Conservation (phyloP, 2,329 filamentous ascomycete genomes). For the Alternaria triticina region DNA sequence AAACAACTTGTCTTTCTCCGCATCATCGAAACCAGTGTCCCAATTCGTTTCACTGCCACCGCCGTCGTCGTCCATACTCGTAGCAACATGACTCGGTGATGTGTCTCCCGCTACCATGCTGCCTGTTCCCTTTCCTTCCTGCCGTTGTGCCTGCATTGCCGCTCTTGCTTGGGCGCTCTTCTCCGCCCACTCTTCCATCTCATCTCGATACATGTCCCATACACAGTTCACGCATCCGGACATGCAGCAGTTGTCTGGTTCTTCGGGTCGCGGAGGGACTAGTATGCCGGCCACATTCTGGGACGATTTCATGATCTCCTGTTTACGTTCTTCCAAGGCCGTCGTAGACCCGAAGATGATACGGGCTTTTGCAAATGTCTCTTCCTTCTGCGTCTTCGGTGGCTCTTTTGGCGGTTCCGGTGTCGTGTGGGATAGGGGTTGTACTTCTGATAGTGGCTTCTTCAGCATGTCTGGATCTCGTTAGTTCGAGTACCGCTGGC, state of each 20-base stretch:
- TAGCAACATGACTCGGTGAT: slow-evolving; percentile 57
- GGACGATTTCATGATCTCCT: slow-evolving; percentile 65
- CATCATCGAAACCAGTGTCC: slow-evolving; percentile 41
- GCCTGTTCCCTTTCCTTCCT: slow-evolving; percentile 37
- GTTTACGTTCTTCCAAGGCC: slow-evolving; percentile 71
- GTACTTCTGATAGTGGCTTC: slow-evolving; percentile 32
- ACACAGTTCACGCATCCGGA: slow-evolving; percentile 97
- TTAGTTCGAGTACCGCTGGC: slow-evolving; percentile 7
- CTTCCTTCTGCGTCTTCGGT: slow-evolving; percentile 58
- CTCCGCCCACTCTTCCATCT: slow-evolving; percentile 85
- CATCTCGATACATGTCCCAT: slow-evolving; percentile 90
- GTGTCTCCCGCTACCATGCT: slow-evolving; percentile 46
- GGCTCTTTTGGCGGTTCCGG: slow-evolving; percentile 44
- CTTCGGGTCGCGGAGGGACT: slow-evolving; percentile 82
- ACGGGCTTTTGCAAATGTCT: slow-evolving; percentile 63
- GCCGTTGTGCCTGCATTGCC: slow-evolving; percentile 51
- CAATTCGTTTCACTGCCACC: slow-evolving; percentile 76
- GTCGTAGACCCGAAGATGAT: slow-evolving; percentile 85
- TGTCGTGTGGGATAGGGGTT: slow-evolving; percentile 41
- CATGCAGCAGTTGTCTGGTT: slow-evolving; percentile 99
- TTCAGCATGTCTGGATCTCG: slow-evolving; percentile 47
- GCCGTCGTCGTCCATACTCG: slow-evolving; percentile 80
- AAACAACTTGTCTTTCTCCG: slow-evolving; percentile 71
- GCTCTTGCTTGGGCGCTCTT: slow-evolving; percentile 68
- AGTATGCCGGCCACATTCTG: slow-evolving; percentile 76